Evolutionary conservation across 176 grass and related monocot genomes (phyloP).

Genomic region (Ensete glaucum): DNA sequence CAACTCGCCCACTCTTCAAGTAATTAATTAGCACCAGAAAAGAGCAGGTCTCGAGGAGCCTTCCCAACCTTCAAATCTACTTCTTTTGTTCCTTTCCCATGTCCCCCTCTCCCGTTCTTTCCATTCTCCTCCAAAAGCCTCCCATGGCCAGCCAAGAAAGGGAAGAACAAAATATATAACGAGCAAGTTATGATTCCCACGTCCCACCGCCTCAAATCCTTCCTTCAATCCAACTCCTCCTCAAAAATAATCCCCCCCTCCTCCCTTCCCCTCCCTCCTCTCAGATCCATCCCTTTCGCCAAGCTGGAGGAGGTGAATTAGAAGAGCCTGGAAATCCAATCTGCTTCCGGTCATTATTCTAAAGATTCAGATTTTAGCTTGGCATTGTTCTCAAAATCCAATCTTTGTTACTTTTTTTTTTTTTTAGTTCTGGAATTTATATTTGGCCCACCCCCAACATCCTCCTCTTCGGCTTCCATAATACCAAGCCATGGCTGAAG

Average conservation of each 20-base stretch:
- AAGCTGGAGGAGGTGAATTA: constrained; percentile 17
- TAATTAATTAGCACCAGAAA: not conserved
- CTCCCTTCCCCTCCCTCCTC: not conserved
- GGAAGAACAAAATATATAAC: not conserved
- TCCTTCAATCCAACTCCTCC: constrained; percentile 96
- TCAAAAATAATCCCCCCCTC: constrained; percentile 24
- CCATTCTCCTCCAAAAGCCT: not conserved
- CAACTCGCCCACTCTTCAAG: not conserved
- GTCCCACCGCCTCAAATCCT: constrained; percentile 34
- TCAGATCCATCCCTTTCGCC: constrained; percentile 15
- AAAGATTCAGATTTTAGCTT: constrained; percentile 12
- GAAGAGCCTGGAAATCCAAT: constrained; percentile 32
- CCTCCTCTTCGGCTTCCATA: not conserved
- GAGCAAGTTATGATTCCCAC: constrained; percentile 35
- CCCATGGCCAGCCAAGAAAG: constrained; percentile 11
- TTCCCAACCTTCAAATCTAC: not conserved
- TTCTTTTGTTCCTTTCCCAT: not conserved
- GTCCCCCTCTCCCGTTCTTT: not conserved
- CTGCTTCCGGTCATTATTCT: constrained; percentile 2
- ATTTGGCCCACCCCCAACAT: constrained; percentile 32
- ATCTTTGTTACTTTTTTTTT: not conserved
- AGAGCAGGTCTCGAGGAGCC: not conserved
- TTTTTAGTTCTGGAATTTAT: constrained; percentile 15
- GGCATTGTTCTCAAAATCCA: constrained; percentile 2
- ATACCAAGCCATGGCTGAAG: constrained; percentile 34